phyloP scores from a whole-genome alignment of 768 basidiomycete genomes.

The Leccinum aurantiacum region DNA sequence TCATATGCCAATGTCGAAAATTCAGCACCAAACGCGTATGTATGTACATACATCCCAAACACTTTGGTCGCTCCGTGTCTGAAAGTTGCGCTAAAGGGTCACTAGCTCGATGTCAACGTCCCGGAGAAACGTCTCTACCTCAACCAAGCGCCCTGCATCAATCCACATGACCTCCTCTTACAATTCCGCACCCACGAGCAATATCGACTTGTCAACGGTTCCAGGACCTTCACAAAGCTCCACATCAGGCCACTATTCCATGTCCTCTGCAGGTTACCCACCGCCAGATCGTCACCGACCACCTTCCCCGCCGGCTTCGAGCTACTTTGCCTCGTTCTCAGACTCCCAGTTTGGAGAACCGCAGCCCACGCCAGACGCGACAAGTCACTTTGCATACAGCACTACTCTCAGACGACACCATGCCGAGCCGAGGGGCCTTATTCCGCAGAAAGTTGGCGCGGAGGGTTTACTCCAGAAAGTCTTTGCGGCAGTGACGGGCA shows the following conservation, averaged over 20 bases:
- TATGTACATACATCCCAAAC: not conserved
- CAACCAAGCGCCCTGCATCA: conserved; percentile 21
- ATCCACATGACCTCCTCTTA: conserved; percentile 10
- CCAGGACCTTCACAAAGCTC: conserved; percentile 21
- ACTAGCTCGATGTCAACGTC: conserved; percentile 27
- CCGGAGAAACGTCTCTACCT: conserved; percentile 21
- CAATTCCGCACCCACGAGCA: conserved; percentile 3
- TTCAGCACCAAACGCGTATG: not conserved
- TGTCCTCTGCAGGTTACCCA: conserved; percentile 10
- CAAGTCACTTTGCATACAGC: conserved; percentile 78
- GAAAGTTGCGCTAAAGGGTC: not conserved
- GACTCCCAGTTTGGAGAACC: conserved; percentile 47
- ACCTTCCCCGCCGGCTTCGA: conserved; percentile 75
- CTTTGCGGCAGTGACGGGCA: conserved; percentile 35
- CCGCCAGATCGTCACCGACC: conserved; percentile 24
- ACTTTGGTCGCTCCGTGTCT: not conserved
- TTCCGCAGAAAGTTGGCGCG: conserved; percentile 46
- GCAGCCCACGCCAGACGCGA: conserved; percentile 61
- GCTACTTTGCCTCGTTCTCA: conserved; percentile 70
- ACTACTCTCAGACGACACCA: conserved; percentile 75
- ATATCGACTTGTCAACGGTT: conserved; percentile 18
- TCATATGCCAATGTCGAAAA: conserved; percentile 7
- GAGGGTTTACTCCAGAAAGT: conserved; percentile 51
- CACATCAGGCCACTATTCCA: conserved; percentile 24
- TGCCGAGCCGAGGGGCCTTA: conserved; percentile 39